phyloP scores from a whole-genome alignment of 2,329 filamentous ascomycete species.

The Endothia cerciana region DNA sequence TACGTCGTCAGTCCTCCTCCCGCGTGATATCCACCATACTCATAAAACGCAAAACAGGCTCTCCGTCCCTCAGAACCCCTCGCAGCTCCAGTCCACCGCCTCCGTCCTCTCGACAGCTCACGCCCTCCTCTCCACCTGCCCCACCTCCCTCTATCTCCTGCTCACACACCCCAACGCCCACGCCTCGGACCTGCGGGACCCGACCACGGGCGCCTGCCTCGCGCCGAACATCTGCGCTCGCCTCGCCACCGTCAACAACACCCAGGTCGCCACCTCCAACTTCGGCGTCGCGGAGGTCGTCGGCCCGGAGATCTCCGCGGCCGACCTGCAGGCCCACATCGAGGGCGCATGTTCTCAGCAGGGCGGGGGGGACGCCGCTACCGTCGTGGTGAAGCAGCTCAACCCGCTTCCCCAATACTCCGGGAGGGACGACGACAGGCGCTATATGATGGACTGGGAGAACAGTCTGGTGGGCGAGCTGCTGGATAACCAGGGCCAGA shows the following conservation, averaged over 20 bases:
- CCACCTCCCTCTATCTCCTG: constrained; percentile 76
- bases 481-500: constrained; percentile 42
- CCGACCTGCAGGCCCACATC: constrained; percentile 50
- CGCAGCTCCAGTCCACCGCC: constrained; percentile 54
- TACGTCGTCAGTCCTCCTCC: constrained; percentile 50
- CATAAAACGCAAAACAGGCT: constrained; percentile 34
- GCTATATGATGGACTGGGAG: neutral
- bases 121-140: constrained; percentile 66
- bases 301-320: constrained; percentile 49
- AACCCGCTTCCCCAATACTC: constrained; percentile 40
- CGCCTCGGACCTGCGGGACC: constrained; percentile 65
- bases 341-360: constrained; percentile 48
- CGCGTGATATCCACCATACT: neutral
- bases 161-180: constrained; percentile 77
- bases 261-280: constrained; percentile 41
- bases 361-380: constrained; percentile 37
- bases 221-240: constrained; percentile 56
- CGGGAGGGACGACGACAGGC: constrained; percentile 44
- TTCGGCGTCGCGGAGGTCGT: constrained; percentile 63
- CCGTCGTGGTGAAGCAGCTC: constrained; percentile 47
- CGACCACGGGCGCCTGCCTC: constrained; percentile 50
- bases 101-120: constrained; percentile 49
- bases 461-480: constrained; percentile 55
- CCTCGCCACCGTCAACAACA: constrained; percentile 30
- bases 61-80: constrained; percentile 38